Conservation (phyloP, 2,329 filamentous ascomycete genomes). For the Paramyrothecium sp. region DNA sequence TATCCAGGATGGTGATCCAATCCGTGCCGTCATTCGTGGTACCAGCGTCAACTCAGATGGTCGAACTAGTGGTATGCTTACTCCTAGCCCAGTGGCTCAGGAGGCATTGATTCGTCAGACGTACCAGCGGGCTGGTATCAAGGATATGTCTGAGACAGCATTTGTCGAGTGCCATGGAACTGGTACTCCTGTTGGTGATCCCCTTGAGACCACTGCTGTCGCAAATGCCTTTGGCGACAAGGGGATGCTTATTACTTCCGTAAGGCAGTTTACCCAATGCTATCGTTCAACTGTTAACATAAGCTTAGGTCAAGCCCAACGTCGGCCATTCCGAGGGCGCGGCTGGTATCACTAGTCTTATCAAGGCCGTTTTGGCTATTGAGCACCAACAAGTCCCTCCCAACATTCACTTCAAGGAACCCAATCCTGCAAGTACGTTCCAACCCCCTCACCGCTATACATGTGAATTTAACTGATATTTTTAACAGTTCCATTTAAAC, state of each 20-base stretch:
- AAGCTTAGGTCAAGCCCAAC: constrained; percentile 36
- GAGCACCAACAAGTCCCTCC: constrained; percentile 39
- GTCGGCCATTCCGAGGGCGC: constrained; percentile 40
- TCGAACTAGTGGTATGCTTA: constrained; percentile 39
- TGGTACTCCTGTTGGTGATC: constrained; percentile 41
- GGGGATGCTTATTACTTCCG: constrained; percentile 15
- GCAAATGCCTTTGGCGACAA: constrained; percentile 1
- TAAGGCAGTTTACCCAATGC: background rate
- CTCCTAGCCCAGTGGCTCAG: constrained; percentile 43
- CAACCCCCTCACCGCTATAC: background rate
- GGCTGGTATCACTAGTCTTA: constrained; percentile 37
- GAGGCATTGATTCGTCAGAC: constrained; percentile 34
- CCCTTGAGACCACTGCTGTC: constrained; percentile 27
- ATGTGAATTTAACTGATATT: constrained; percentile 2
- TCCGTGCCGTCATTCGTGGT: constrained; percentile 69
- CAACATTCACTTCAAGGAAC: constrained; percentile 36
- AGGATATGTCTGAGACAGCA: constrained; percentile 25
- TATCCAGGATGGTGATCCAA: constrained; percentile 71
- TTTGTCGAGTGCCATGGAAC: constrained; percentile 42
- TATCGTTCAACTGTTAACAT: constrained; percentile 2
- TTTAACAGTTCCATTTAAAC: constrained; percentile 17
- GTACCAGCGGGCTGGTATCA: constrained; percentile 35
- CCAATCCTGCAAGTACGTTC: constrained; percentile 27
- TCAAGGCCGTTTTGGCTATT: constrained; percentile 38
- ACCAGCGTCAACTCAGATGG: constrained; percentile 41